phyloP scores from a whole-genome alignment of 192 early-diverging fungal genomes.

The Backusella morwellensis region DNA sequence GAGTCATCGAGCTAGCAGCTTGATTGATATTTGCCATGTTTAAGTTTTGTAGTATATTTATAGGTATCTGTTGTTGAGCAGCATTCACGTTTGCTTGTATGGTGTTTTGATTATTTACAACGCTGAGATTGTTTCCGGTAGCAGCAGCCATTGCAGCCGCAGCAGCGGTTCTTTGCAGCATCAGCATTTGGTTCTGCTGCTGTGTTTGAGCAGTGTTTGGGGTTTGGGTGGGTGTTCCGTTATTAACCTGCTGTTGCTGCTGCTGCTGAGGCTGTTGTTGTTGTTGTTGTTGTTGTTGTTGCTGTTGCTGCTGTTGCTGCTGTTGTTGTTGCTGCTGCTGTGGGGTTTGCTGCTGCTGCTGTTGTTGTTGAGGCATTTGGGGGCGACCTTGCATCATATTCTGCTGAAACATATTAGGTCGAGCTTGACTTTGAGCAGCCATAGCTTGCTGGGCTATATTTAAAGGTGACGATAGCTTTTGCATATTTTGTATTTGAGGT shows the following conservation, averaged over 20 bases:
- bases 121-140: neutral
- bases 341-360: neutral
- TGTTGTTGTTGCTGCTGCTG: slow-evolving; percentile 6
- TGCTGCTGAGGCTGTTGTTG: neutral
- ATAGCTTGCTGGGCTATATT: slow-evolving; percentile 16
- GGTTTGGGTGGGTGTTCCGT: neutral
- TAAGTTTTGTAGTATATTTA: slow-evolving; percentile 20
- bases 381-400: slow-evolving; percentile 25
- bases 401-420: slow-evolving; percentile 17
- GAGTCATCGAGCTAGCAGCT: slow-evolving; percentile 11
- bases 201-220: neutral
- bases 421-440: slow-evolving; percentile 23
- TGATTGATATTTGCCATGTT: slow-evolving; percentile 14
- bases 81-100: slow-evolving; percentile 9
- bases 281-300: neutral
- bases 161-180: slow-evolving; percentile 16
- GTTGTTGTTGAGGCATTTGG: neutral
- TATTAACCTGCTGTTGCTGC: neutral
- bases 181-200: slow-evolving; percentile 10
- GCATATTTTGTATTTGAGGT: slow-evolving; percentile 20
- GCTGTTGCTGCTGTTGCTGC: neutral
- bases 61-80: slow-evolving; percentile 21
- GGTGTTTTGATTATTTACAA: slow-evolving; percentile 6
- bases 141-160: neutral
- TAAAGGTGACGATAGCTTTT: slow-evolving; percentile 13